Base-by-base conservation (phyloP, 148 eudicot genomes). In the Nepenthes gracilis region DNA sequence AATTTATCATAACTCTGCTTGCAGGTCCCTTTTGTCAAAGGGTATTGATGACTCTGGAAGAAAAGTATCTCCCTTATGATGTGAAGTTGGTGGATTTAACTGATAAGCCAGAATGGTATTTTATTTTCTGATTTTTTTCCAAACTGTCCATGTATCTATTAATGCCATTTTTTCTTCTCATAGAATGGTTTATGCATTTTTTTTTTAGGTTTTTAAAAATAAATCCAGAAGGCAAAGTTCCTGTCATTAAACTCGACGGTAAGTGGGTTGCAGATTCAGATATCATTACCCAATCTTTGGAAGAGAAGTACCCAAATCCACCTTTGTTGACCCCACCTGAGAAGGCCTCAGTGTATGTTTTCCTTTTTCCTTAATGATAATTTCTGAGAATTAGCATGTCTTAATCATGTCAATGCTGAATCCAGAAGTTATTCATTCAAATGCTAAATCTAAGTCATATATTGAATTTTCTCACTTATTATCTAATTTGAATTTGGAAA, bases 221-320 rank as follows among this genome's bases (percentile, higher is more conserved):
- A 54, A 85, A 81, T 64, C 90, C 98, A 15, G 98, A 88, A 47
- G 96, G 98, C 47, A 88, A 92, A 80, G 98, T 92, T 59, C 98
- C 98, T 11, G 74, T 88, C 35, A 43, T 88, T 43, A 92, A 92
- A 72, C 77, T 92, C 51, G 96, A 88, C 60, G 96, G 83, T 60
- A 81, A 85, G 60, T 92, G 98, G 98, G 72, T 85, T 63, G 77
- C 90, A 12, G 98, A 92, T 79, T 92, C 98, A 35, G 98, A 92
- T 83, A 80, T 92, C 63, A 78, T 92, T 60, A 77, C 96, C 23
- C 81, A 80, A 62, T 66, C 72, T 35, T 66, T 92, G 32, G 98
- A 88, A 69, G 90, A 88, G 57, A 92, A 84, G 79, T 84, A 71
- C 59, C 98, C 98, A 1, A 49, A 85, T 55, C 98, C 98, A 56